Evolutionary conservation across 2,329 filamentous ascomycete species (phyloP), one percentile per base, ranked within the genome.

Genomic region (Bipolaris oryzae): DNA sequence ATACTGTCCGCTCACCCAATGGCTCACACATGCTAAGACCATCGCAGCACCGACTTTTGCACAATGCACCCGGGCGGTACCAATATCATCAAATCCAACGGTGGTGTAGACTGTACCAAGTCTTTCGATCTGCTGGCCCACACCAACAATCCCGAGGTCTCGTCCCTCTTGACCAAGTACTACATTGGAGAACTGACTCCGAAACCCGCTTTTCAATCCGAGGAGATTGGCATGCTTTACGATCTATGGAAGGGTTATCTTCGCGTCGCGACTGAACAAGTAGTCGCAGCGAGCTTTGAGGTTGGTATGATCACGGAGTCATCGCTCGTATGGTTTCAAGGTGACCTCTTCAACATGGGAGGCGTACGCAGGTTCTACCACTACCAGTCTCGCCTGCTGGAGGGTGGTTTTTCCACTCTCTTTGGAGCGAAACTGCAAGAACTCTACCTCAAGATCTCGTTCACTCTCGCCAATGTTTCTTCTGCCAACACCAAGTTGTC

Each of bases 91-190:
- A 84, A 96, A 47, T 87, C 91, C 74, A 86, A 96, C 25, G 90
- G 92, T 9, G 93, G 93, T 59, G 86, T 86, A 64, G 93, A 97
- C 78, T 92, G 92, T 53, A 96, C 93, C 10, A 90, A 94, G 72
- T 92, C 96, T 71, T 97, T 92, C 77, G 93, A 96, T 74, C 91
- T 92, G 3, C 88, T 97, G 49, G 93, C 96, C 68, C 93, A 93
- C 16, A 89, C 90, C 0, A 93, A 92, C 25, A 96, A 87, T 1
- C 83, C 96, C 39, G 91, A 96, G 62, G 82, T 84, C 0, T 74
- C 77, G 4, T 83, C 80, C 10, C 47, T 69, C 16, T 46, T 69
- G 18, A 68, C 65, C 9, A 69, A 68, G 45, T 69, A 69, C 52
- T 68, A 64, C 51, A 59, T 69, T 20, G 67, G 65, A 15, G 63